Evolutionary conservation across 2,329 filamentous ascomycete species (phyloP).

Genomic region (Scedosporium aurantiacum): DNA sequence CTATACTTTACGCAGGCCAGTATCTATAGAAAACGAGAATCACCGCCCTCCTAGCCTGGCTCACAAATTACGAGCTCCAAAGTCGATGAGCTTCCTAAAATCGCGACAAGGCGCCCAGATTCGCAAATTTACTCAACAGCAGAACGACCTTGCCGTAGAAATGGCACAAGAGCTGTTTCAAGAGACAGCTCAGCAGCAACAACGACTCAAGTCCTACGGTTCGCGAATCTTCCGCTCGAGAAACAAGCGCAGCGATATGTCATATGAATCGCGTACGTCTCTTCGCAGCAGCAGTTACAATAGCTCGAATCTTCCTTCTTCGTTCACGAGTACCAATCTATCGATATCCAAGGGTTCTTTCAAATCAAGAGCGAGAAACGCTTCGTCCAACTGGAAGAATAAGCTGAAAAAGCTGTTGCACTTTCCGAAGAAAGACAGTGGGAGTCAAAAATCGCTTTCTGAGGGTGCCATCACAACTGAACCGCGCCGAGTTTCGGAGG

Average conservation of each 20-base stretch:
- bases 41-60: neutral
- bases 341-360: slow-evolving; percentile 16
- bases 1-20: neutral
- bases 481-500: neutral
- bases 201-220: slow-evolving; percentile 26
- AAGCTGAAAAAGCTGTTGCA: slow-evolving; percentile 50
- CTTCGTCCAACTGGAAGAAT: slow-evolving; percentile 49
- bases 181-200: slow-evolving; percentile 22
- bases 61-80: slow-evolving; percentile 30
- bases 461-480: neutral
- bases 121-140: slow-evolving; percentile 6
- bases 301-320: neutral
- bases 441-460: slow-evolving; percentile 18
- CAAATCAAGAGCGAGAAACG: slow-evolving; percentile 37
- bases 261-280: slow-evolving; percentile 33
- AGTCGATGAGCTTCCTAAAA: slow-evolving; percentile 44
- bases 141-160: slow-evolving; percentile 24
- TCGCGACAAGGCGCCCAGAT: neutral
- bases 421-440: slow-evolving; percentile 24
- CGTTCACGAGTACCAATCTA: slow-evolving; percentile 7
- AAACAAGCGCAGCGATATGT: slow-evolving; percentile 20
- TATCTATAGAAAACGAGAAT: slow-evolving; percentile 1
- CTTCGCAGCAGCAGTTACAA: slow-evolving; percentile 31
- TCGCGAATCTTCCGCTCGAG: slow-evolving; percentile 33
- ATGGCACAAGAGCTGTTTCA: slow-evolving; percentile 25